phyloP scores from a whole-genome alignment of 164 flowering plant species.

The Chimonanthus salicifolius region DNA sequence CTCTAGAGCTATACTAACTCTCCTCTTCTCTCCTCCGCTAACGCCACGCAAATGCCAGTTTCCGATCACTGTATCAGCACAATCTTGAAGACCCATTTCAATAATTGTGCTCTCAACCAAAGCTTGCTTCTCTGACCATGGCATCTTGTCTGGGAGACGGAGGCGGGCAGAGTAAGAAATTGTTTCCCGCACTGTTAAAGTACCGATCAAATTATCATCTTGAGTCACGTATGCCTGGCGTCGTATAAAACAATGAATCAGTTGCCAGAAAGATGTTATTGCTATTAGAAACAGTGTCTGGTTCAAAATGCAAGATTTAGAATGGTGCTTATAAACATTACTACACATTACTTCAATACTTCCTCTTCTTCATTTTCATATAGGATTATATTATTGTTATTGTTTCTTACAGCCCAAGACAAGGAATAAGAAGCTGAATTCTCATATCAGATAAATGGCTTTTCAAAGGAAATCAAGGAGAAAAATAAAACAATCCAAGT shows the following conservation, averaged over 20 bases:
- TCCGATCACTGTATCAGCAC: conserved; percentile 85
- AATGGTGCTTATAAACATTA: background rate
- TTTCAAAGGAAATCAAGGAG: background rate
- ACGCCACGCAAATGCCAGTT: conserved; percentile 93
- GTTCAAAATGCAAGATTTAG: background rate
- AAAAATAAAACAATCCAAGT: background rate
- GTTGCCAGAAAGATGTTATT: background rate
- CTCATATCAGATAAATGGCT: no score
- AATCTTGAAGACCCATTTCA: conserved; percentile 94
- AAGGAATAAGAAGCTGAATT: no score
- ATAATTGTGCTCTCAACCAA: conserved; percentile 75
- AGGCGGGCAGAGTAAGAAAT: conserved; percentile 77
- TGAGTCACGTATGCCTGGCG: conserved; percentile 92
- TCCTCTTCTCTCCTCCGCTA: conserved; percentile 89
- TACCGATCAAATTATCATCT: conserved; percentile 87
- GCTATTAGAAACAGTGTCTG: background rate
- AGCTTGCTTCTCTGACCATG: conserved; percentile 65
- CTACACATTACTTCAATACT: background rate
- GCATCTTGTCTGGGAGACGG: conserved; percentile 79
- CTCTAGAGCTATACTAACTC: conserved; percentile 91
- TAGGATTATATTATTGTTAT: no score
- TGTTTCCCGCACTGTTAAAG: conserved; percentile 85
- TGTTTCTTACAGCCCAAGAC: no score
- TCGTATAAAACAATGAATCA: background rate
- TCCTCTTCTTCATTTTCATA: background rate